These are phyloP conservation scores for Microbotryum violaceum DNA, from an alignment of 1,284 basidiomycete species.

Conservation along the genomic window DNA sequence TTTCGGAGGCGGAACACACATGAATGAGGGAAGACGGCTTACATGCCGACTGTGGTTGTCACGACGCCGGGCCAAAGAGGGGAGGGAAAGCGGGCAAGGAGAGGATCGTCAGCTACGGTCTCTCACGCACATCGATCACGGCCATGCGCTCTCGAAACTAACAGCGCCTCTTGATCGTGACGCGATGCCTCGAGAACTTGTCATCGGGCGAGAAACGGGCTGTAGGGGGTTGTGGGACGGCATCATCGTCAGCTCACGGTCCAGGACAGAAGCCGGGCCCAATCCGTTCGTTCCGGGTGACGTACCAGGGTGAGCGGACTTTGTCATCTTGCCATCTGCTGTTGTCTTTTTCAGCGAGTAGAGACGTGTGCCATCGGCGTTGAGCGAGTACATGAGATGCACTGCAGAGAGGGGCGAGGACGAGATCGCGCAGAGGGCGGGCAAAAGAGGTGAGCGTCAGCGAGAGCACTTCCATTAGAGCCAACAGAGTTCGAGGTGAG, in stretches of 20 bases:
- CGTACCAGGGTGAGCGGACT: slow-evolving; percentile 88
- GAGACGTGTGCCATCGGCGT: slow-evolving; percentile 61
- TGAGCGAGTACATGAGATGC: slow-evolving; percentile 73
- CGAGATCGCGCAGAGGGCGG: not conserved
- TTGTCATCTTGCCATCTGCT: slow-evolving; percentile 69
- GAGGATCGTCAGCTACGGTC: not conserved
- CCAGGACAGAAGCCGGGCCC: not conserved
- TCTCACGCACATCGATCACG: not conserved
- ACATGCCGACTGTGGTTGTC: slow-evolving; percentile 3
- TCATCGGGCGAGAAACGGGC: slow-evolving; percentile 95
- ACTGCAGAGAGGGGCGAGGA: slow-evolving; percentile 47
- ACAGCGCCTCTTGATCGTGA: slow-evolving; percentile 84
- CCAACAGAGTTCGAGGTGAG: too few species aligned
- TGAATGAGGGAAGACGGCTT: not conserved
- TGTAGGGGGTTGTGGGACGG: slow-evolving; percentile 37
- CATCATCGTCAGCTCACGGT: not conserved
- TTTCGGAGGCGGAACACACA: not conserved
- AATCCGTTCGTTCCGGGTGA: slow-evolving; percentile 4
- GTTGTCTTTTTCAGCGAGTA: slow-evolving; percentile 93
- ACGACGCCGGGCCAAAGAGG: not conserved
- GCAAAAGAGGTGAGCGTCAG: too few species aligned
- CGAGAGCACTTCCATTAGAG: too few species aligned
- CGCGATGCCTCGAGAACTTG: slow-evolving; percentile 92
- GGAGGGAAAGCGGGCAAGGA: not conserved
- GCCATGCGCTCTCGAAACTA: slow-evolving; percentile 15